Base-by-base conservation (phyloP, 805 yeast species). In the Candida railenensis region DNA sequence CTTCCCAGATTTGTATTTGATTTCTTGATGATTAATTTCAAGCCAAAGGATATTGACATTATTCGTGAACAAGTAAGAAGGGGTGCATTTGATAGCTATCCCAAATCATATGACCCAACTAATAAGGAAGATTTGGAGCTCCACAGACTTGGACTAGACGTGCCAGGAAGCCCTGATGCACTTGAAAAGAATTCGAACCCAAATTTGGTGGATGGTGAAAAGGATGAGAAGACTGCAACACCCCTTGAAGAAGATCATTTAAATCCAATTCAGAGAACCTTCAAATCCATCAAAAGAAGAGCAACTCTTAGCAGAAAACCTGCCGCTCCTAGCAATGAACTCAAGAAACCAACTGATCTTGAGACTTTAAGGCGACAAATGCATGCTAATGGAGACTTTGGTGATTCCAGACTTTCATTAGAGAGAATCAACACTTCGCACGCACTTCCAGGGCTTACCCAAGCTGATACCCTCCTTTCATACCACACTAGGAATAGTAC, bases 21-120 rank as follows among this genome's bases (percentile, higher is more conserved):
- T 56, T 66, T 78, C 38, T 51, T 77, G 43, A 76, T 64, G 54
- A 69, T 76, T 45, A 68, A 81, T 46, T 83, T 78, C 64, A 57
- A 56, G 43, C 95, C 95, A 2, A 59, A 66, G 34, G 94, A 87
- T 57, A 74, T 83, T 40, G 95, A 87, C 56, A 80, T 86, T 45
- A 71, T 87, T 42, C 73, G 94, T 46, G 94, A 86, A 54, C 64
- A 76, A 50, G 80, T 77, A 49, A 64, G 66, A 12, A 55, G 66
- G 47, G 88, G 89, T 5, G 77, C 69, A 44, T 85, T 71, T 56
- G 71, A 68, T 42, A 67, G 60, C 34, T 78, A 75, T 53, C 80
- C 83, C 0, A 56, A 50, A 1, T 78, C 76, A 16, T 79, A 73
- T 54, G 84, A 79, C 54, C 84, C 84, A 12, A 79, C 84, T 1